A percentile compares a stretch with the other conserved stretches of the same genome.
Evolutionary conservation across 495 filamentous ascomycete genomes (phyloP).

Genomic region (Wilcoxina mikolae): DNA sequence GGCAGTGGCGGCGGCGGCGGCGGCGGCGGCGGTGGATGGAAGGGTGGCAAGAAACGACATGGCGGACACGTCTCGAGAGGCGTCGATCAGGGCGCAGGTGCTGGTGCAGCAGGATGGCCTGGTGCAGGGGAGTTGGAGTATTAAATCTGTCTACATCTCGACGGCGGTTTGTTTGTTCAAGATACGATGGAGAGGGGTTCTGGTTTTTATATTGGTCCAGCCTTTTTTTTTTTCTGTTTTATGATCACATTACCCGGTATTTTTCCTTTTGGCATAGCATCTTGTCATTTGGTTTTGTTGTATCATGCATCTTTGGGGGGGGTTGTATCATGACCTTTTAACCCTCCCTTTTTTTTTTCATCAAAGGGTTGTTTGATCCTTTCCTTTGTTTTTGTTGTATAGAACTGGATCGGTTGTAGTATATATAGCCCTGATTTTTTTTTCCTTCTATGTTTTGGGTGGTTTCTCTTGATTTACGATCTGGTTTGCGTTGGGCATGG

Average conservation of each 20-base stretch:
- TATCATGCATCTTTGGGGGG: not conserved
- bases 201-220: too few species aligned
- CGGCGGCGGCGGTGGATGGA: conserved; percentile 2
- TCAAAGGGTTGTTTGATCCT: too few species aligned
- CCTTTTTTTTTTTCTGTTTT: not conserved
- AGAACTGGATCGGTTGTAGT: too few species aligned
- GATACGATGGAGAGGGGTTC: too few species aligned
- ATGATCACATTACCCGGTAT: too few species aligned
- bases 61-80: conserved; percentile 10
- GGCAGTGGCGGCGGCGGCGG: not conserved
- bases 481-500: too few species aligned
- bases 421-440: too few species aligned
- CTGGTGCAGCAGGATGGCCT: conserved; percentile 24
- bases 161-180: not conserved
- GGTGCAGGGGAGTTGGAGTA: conserved; percentile 25
- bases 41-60: conserved; percentile 9
- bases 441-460: too few species aligned
- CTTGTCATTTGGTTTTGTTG: not conserved
- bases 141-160: conserved; percentile 2
- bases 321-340: not conserved
- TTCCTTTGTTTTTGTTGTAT: too few species aligned
- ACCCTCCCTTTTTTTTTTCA: too few species aligned
- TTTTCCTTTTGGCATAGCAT: not conserved
- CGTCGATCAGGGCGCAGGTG: conserved; percentile 18
- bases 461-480: too few species aligned